These are phyloP conservation scores for Solanum hybrid DNA, from an alignment of 305 asterid species.

Conservation along the genomic window DNA sequence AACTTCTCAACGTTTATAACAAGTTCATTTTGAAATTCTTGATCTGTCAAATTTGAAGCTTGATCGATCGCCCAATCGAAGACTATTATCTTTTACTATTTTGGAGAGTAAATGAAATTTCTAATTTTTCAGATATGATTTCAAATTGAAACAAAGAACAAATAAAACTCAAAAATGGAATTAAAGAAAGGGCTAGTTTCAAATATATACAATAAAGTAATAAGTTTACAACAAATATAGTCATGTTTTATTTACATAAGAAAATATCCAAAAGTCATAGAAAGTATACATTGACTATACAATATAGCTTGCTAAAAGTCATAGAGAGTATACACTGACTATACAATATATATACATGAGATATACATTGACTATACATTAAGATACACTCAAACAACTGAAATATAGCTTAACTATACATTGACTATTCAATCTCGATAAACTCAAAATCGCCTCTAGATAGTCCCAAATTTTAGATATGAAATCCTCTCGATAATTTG, in stretches of 20 bases:
- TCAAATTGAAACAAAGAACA: neutral
- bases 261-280: neutral
- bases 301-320: neutral
- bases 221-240: neutral
- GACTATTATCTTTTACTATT: neutral
- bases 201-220: too few species aligned
- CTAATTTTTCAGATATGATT: neutral
- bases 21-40: neutral
- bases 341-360: neutral
- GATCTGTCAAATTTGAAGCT: neutral
- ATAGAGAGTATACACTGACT: neutral
- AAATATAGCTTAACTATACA: too few species aligned
- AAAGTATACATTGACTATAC: too few species aligned
- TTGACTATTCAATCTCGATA: neutral
- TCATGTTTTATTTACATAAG: neutral
- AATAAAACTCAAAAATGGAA: neutral
- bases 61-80: too few species aligned
- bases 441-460: neutral
- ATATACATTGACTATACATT: neutral
- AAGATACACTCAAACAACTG: neutral
- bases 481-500: neutral
- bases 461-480: neutral
- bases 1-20: neutral
- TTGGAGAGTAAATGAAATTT: neutral
- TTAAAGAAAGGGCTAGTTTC: neutral